phyloP scores from a whole-genome alignment of 2,329 filamentous ascomycete genomes.

The Celoporthe dispersa region DNA sequence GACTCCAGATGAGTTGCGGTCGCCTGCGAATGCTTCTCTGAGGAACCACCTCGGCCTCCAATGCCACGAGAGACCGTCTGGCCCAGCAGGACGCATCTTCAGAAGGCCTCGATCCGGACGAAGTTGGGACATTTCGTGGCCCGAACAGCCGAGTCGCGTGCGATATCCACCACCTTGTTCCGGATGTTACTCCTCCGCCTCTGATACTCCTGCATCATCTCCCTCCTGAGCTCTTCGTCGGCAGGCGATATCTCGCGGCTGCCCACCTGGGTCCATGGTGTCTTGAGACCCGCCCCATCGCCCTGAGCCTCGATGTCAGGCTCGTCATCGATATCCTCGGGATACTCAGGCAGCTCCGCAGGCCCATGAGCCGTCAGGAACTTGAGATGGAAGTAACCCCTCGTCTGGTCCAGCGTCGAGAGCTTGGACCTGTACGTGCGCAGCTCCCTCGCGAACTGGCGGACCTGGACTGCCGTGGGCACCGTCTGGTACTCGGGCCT shows the following conservation, averaged over 20 bases:
- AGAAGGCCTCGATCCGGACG: slow-evolving; percentile 7
- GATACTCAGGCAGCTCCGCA: slow-evolving; percentile 8
- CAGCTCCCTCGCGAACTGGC: slow-evolving; percentile 15
- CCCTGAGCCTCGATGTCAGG: neutral
- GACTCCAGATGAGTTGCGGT: neutral
- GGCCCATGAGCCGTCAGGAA: neutral
- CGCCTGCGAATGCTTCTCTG: neutral
- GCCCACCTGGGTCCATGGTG: neutral
- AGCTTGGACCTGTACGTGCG: slow-evolving; percentile 11
- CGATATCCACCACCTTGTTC: neutral
- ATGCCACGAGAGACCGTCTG: neutral
- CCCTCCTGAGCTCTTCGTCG: slow-evolving; percentile 14
- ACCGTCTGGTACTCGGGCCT: slow-evolving; percentile 13
- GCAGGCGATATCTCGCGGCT: slow-evolving; percentile 9
- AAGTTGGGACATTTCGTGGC: slow-evolving; percentile 11
- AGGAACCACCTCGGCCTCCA: neutral
- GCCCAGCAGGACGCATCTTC: neutral
- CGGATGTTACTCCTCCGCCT: neutral
- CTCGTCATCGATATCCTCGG: slow-evolving; percentile 11
- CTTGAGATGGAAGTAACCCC: slow-evolving; percentile 1
- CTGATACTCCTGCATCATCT: slow-evolving; percentile 17
- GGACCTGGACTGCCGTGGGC: slow-evolving; percentile 8
- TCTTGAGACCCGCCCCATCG: neutral
- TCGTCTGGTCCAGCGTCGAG: slow-evolving; percentile 11
- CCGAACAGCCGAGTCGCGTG: neutral